phyloP scores from a whole-genome alignment of 1,139 yeast genomes.

The Torulaspora pretoriensis region DNA sequence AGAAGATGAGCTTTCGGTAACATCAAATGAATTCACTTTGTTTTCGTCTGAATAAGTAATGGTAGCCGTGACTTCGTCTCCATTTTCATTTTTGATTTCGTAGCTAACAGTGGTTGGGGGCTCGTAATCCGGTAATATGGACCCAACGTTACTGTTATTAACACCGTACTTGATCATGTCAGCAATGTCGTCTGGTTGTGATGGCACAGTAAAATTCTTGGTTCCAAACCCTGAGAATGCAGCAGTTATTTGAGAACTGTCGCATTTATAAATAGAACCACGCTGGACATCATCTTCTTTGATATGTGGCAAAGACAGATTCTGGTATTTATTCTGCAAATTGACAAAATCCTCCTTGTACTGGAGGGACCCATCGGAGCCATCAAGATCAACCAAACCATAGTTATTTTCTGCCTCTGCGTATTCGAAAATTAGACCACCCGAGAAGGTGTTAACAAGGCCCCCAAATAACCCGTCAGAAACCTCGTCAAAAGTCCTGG shows the following conservation, averaged over 20 bases:
- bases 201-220: slow-evolving; percentile 42
- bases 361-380: slow-evolving; percentile 40
- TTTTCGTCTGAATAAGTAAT: not conserved
- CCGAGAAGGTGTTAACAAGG: slow-evolving; percentile 56
- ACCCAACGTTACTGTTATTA: slow-evolving; percentile 47
- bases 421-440: slow-evolving; percentile 77
- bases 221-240: slow-evolving; percentile 41
- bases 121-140: slow-evolving; percentile 41
- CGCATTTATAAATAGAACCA: slow-evolving; percentile 41
- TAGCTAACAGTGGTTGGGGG: slow-evolving; percentile 35
- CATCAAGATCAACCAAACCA: slow-evolving; percentile 59
- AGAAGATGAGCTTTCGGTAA: not conserved
- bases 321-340: slow-evolving; percentile 40
- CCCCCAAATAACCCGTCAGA: slow-evolving; percentile 54
- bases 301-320: not conserved
- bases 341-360: slow-evolving; percentile 54
- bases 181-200: slow-evolving; percentile 41
- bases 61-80: not conserved
- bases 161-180: slow-evolving; percentile 50
- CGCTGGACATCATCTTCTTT: not conserved
- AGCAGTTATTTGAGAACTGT: slow-evolving; percentile 44
- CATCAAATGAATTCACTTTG: not conserved
- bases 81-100: not conserved
- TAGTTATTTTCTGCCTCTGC: slow-evolving; percentile 64
- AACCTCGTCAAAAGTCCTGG: slow-evolving; percentile 70